phyloP scores from a whole-genome alignment of 2,329 filamentous ascomycete genomes.

The Periconia sp. region DNA sequence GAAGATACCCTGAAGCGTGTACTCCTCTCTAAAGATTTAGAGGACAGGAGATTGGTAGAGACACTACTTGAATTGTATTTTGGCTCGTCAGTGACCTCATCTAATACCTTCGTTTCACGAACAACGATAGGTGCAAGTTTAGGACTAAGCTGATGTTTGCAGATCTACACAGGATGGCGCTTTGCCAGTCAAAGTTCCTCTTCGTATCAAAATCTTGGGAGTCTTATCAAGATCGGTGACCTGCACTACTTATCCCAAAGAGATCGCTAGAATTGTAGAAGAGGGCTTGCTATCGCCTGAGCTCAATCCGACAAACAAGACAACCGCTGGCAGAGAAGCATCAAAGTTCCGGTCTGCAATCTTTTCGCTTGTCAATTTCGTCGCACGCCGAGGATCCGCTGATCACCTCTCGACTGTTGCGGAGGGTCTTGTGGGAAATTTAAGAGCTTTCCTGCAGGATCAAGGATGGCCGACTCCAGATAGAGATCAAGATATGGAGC shows the following conservation, averaged over 20 bases:
- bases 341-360: slow-evolving; percentile 81
- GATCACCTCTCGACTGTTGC: slow-evolving; percentile 70
- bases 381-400: slow-evolving; percentile 73
- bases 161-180: slow-evolving; percentile 46
- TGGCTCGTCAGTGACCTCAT: slow-evolving; percentile 42
- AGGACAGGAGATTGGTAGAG: slow-evolving; percentile 68
- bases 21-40: slow-evolving; percentile 70
- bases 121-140: no score
- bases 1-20: slow-evolving; percentile 88
- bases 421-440: slow-evolving; percentile 68
- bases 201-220: slow-evolving; percentile 77
- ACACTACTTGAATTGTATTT: slow-evolving; percentile 77
- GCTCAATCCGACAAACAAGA: slow-evolving; percentile 40
- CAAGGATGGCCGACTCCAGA: slow-evolving; percentile 81
- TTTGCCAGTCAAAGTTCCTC: slow-evolving; percentile 63
- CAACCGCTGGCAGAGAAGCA: slow-evolving; percentile 70
- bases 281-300: slow-evolving; percentile 63
- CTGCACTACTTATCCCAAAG: slow-evolving; percentile 71
- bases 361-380: slow-evolving; percentile 86
- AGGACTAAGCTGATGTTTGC: no score
- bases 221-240: slow-evolving; percentile 77
- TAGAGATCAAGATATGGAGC: slow-evolving; percentile 62
- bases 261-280: slow-evolving; percentile 73
- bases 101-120: no score
- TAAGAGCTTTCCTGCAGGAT: slow-evolving; percentile 75